phyloP scores from a whole-genome alignment of 331 rosid genomes.

The Acacia concinna region DNA sequence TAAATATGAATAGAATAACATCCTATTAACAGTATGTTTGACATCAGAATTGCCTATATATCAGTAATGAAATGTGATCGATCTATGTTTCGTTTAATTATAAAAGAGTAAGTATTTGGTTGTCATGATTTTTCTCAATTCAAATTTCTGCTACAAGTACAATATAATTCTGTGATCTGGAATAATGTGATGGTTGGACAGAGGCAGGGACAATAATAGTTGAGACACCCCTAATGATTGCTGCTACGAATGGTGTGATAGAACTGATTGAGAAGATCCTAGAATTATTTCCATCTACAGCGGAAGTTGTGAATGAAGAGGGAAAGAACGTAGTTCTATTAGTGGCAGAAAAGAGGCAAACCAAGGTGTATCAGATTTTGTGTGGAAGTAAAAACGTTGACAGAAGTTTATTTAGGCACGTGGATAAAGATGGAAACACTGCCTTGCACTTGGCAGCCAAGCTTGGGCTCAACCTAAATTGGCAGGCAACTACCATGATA shows the following conservation, averaged over 20 bases:
- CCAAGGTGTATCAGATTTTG: constrained; percentile 30
- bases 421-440: not conserved
- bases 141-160: too few species aligned
- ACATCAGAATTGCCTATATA: too few species aligned
- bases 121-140: too few species aligned
- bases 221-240: constrained; percentile 51
- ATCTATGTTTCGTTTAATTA: too few species aligned
- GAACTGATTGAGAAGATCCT: constrained; percentile 58
- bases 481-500: not conserved
- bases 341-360: constrained; percentile 58
- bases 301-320: constrained; percentile 38
- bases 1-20: too few species aligned
- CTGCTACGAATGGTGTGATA: constrained; percentile 50
- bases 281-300: constrained; percentile 41
- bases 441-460: not conserved
- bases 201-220: too few species aligned
- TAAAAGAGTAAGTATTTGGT: too few species aligned
- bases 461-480: not conserved
- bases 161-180: too few species aligned
- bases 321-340: constrained; percentile 49
- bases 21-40: too few species aligned
- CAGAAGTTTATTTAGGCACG: not conserved
- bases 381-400: too few species aligned
- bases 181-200: too few species aligned
- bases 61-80: too few species aligned